These are phyloP conservation scores for Globomyces sp. DNA, from an alignment of 371 early-diverging fungal species.

Conservation along the genomic window DNA sequence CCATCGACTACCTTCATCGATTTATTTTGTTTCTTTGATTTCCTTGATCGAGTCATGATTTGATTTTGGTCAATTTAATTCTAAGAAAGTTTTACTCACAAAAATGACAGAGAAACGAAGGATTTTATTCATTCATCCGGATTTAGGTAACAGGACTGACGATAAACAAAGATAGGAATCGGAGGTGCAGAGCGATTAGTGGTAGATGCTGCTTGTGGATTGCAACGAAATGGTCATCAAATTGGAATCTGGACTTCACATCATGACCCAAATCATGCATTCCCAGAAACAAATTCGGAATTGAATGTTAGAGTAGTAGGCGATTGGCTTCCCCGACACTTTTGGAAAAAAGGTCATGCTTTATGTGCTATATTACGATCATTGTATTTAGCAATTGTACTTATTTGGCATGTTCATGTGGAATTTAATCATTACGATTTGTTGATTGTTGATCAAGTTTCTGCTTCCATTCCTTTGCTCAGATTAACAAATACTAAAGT, in stretches of 20 bases:
- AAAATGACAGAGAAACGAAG: slow-evolving; percentile 11
- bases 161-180: slow-evolving; percentile 54
- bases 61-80: neutral
- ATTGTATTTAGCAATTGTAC: slow-evolving; percentile 57
- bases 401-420: slow-evolving; percentile 22
- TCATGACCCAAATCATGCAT: slow-evolving; percentile 85
- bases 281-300: slow-evolving; percentile 90
- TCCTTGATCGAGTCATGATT: neutral
- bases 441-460: slow-evolving; percentile 88
- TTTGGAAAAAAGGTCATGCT: slow-evolving; percentile 71
- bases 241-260: slow-evolving; percentile 87
- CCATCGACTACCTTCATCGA: neutral
- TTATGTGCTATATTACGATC: slow-evolving; percentile 80
- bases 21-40: neutral
- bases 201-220: slow-evolving; percentile 86
- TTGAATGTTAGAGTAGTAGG: slow-evolving; percentile 72
- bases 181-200: slow-evolving; percentile 96
- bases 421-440: slow-evolving; percentile 61
- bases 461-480: slow-evolving; percentile 79
- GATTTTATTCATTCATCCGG: slow-evolving; percentile 81
- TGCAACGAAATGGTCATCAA: slow-evolving; percentile 74
- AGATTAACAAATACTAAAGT: slow-evolving; percentile 57
- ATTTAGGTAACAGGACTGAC: slow-evolving; percentile 43
- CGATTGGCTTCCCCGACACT: slow-evolving; percentile 67
- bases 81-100: neutral